A percentile compares a stretch with the other conserved stretches of the same genome.
Evolutionary conservation across 352 stramenopile genomes (phyloP).

Genomic region (Phytophthora pseudosyringae): DNA sequence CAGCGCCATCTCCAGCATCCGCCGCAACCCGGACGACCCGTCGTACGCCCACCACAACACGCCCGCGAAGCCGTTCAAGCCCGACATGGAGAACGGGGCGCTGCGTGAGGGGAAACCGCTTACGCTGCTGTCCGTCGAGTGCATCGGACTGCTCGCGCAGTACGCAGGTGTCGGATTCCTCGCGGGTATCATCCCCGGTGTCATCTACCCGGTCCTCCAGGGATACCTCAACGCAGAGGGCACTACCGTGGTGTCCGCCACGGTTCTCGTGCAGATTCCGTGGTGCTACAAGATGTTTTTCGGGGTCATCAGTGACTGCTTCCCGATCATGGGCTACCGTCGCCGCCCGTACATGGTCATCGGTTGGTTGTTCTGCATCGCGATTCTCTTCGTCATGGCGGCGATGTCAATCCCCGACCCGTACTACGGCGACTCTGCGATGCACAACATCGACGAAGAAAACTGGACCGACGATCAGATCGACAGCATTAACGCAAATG

Average conservation of each 20-base stretch:
- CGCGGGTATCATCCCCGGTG: constrained; percentile 42
- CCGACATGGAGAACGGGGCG: constrained; percentile 36
- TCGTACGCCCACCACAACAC: constrained; percentile 30
- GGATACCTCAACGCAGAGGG: constrained; percentile 58
- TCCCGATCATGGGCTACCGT: constrained; percentile 51
- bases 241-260: constrained; percentile 49
- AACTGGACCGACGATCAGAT: constrained; percentile 41
- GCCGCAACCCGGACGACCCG: constrained; percentile 27
- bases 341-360: constrained; percentile 55
- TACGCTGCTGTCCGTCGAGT: constrained; percentile 41
- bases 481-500: constrained; percentile 38
- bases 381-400: constrained; percentile 42
- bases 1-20: constrained; percentile 34
- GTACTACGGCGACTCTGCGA: constrained; percentile 47
- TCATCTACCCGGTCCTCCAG: constrained; percentile 57
- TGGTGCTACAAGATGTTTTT: constrained; percentile 64
- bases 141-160: constrained; percentile 50
- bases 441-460: constrained; percentile 39
- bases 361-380: constrained; percentile 47
- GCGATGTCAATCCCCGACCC: constrained; percentile 32
- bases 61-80: constrained; percentile 19
- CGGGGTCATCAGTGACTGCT: constrained; percentile 50
- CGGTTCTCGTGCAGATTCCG: constrained; percentile 50
- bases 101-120: constrained; percentile 45
- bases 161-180: constrained; percentile 57